Base-by-base conservation (phyloP, 371 early-diverging fungal species). In the Actinomucor elegans region DNA sequence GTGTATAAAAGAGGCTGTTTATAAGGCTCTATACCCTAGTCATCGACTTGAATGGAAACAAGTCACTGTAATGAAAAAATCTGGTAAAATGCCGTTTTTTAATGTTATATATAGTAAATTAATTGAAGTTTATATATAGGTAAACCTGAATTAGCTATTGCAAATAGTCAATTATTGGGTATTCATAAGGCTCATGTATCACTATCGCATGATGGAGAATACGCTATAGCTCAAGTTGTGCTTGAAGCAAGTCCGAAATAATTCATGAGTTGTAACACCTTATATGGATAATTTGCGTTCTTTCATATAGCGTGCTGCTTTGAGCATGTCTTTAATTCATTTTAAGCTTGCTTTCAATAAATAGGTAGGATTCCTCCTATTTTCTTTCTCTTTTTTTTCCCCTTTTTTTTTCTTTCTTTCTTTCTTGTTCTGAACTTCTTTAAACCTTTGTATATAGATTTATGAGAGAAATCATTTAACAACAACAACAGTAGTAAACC, bases 191-290 rank as follows among this genome's bases (percentile, higher is more conserved):
- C 78, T 7, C 88, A 87, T 64, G 67, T 79, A 28, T 73, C 82
- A 2, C 61, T 85, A 20, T 80, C 86, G 20, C 88, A 87, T 61
- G 88, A 87, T 57, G 84, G 84, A 2, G 82, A 85, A 24, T 85
- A 83, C 63, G 70, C 79, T 34, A 71, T 87, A 36, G 79, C 83
- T n/a, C 80, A 84, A 55, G 84, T 84, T 7, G 44, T 87, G 27
- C 59, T 85, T 14, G 85, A 87, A 55, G 52, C 63, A n/a, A n/a
- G n/a, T n/a, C n/a, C n/a, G n/a, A n/a, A n/a, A n/a, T 11, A 31
- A 53, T 46, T 31, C 64, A 48, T 42, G 59, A 58, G 59, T 40
- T 54, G 17, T 20, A 17, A 32, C 17, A 24, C 55, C 64, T 44
- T 52, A 52, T 54, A 46, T 34, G 55, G 58, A 35, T 38, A 51